phyloP scores from a whole-genome alignment of 331 rosid genomes.

The Quercus lobata region DNA sequence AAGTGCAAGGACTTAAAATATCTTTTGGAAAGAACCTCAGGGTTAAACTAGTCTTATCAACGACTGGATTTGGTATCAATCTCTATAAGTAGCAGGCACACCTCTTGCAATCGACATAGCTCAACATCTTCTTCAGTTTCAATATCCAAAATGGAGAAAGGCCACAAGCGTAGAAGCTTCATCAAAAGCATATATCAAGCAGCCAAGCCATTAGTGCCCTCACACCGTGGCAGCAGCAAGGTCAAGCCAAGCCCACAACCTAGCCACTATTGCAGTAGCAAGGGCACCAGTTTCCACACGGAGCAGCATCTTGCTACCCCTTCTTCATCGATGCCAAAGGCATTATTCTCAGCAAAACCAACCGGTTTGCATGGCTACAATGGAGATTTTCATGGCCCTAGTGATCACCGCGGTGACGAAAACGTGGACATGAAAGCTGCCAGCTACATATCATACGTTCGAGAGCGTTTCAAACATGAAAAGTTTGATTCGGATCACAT shows the following conservation, averaged over 20 bases:
- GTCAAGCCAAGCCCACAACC: constrained; percentile 11
- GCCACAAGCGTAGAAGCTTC: constrained; percentile 15
- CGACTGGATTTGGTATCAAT: background rate
- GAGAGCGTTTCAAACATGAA: constrained; percentile 29
- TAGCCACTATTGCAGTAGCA: background rate
- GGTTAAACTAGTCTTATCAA: too few relatives aligned
- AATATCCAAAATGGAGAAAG: constrained; percentile 19
- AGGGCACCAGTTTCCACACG: background rate
- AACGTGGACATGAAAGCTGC: constrained; percentile 27
- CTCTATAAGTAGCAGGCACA: background rate
- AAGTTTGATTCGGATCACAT: background rate
- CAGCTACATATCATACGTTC: constrained; percentile 20
- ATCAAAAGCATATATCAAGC: constrained; percentile 14
- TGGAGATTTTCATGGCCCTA: background rate
- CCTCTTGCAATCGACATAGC: background rate
- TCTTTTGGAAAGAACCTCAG: too few relatives aligned
- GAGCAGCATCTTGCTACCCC: background rate
- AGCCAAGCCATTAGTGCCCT: background rate
- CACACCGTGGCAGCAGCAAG: background rate
- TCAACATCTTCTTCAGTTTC: background rate
- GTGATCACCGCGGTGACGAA: constrained; percentile 7
- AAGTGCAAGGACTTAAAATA: too few relatives aligned
- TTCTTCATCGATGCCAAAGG: background rate
- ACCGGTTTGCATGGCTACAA: background rate
- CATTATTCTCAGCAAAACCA: background rate